Percentiles rank a stretch among this genome's conserved stretches.
phyloP scores from a whole-genome alignment of 306 rosid genomes.

The Abrus precatorius region DNA sequence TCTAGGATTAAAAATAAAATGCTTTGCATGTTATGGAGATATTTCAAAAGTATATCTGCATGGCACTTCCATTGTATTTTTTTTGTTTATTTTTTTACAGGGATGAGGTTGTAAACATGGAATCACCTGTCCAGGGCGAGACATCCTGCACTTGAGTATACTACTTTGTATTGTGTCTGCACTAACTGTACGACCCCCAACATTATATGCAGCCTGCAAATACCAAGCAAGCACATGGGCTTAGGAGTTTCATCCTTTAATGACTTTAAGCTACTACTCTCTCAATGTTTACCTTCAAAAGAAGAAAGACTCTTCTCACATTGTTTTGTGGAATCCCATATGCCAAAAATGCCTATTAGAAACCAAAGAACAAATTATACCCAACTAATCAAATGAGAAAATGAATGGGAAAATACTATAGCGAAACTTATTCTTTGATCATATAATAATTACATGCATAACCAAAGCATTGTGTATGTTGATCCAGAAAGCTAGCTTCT shows the following conservation, averaged over 20 bases:
- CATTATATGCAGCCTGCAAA: slow-evolving; percentile 93
- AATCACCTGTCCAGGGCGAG: slow-evolving; percentile 94
- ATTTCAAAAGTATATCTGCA: background rate
- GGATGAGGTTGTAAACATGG: slow-evolving; percentile 3
- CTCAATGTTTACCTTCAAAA: slow-evolving; percentile 75
- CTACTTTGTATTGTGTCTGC: slow-evolving; percentile 86
- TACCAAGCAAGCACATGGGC: slow-evolving; percentile 43
- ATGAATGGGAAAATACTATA: slow-evolving; percentile 34
- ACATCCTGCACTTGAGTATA: slow-evolving; percentile 85
- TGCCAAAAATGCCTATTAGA: slow-evolving; percentile 90
- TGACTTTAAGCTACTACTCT: slow-evolving; percentile 11
- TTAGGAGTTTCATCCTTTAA: slow-evolving; percentile 28
- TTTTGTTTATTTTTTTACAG: background rate
- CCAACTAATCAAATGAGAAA: slow-evolving; percentile 12
- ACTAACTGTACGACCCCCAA: slow-evolving; percentile 89
- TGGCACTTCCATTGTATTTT: background rate
- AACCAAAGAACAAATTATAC: slow-evolving; percentile 43
- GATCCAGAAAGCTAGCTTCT: slow-evolving; percentile 98
- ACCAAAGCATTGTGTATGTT: slow-evolving; percentile 94
- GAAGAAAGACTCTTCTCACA: slow-evolving; percentile 78
- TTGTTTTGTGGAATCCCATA: slow-evolving; percentile 95
- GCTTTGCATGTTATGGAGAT: background rate
- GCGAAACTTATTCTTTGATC: slow-evolving; percentile 20
- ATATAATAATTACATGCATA: slow-evolving; percentile 86
- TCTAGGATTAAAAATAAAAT: background rate